Conservation (phyloP, 371 early-diverging fungal species). For the Apophysomyces elegans region DNA sequence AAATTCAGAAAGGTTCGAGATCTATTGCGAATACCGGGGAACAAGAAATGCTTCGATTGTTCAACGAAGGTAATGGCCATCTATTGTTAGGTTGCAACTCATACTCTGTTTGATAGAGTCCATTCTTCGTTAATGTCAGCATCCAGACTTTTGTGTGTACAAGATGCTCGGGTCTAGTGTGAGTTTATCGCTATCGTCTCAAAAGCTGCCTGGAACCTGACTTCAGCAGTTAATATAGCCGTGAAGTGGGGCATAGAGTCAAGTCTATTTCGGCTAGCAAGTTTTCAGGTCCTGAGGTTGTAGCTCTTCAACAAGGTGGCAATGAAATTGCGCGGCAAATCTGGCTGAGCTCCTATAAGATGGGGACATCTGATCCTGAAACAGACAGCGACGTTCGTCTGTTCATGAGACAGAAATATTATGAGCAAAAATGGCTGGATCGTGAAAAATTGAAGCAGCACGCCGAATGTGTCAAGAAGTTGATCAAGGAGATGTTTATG, state of each 20-base stretch:
- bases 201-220: not conserved
- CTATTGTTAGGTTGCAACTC: too few relatives aligned
- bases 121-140: conserved; percentile 67
- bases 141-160: conserved; percentile 66
- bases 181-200: conserved; percentile 28
- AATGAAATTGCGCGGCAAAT: conserved; percentile 51
- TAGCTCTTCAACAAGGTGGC: conserved; percentile 63
- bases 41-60: conserved; percentile 71
- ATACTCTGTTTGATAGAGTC: conserved; percentile 42
- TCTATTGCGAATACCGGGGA: conserved; percentile 50
- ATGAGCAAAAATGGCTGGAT: conserved; percentile 52
- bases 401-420: conserved; percentile 56
- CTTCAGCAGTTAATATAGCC: conserved; percentile 38
- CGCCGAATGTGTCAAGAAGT: conserved; percentile 27
- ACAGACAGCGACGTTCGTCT: conserved; percentile 42
- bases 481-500: conserved; percentile 32
- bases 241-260: conserved; percentile 72
- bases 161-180: conserved; percentile 70
- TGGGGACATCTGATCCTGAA: conserved; percentile 37
- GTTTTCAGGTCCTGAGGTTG: conserved; percentile 63
- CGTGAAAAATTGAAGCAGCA: conserved; percentile 27
- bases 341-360: conserved; percentile 38
- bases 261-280: conserved; percentile 72
- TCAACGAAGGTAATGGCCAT: conserved; percentile 56
- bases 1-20: conserved; percentile 37